Evolutionary conservation across 768 basidiomycete genomes (phyloP), one percentile per base, ranked within the genome.

Genomic region (Trametes sanguinea): DNA sequence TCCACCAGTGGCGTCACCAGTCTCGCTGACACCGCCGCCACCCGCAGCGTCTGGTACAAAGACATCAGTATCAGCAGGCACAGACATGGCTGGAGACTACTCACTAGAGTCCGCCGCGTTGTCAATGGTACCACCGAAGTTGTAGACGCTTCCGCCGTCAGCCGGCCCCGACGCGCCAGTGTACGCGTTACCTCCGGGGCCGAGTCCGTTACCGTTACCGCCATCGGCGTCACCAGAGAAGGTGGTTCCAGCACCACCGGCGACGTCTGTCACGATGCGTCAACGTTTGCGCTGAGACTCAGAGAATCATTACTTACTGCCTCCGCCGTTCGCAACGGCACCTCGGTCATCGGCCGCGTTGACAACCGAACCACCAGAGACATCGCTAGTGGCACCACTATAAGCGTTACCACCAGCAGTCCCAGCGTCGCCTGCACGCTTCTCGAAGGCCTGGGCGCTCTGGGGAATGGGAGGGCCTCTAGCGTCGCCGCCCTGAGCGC

Each of bases 181-280:
- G 65, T 69, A 69, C 10, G 66, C 66, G 59, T 69, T 69, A 60
- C 68, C 68, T 9, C 68, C 68, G n/a, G 68, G 68, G 22, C 68
- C 68, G 40, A 58, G 48, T 16, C 66, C 66, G 29, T 64, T 51
- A 48, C 68, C 68, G 33, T 66, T 62, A 48, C 68, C 68, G 27
- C 68, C 68, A 11, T 52, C 54, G 17, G 68, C 68, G 30, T 62
- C 57, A 51, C 68, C 68, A 22, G 66, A 67, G 58, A 64, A 60
- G 4, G 63, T 62, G 35, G 61, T 64, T 6, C 65, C 67, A 27
- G 57, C 65, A 7, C 10, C 55, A 32, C 67, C 67, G n/a, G 56
- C 67, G 27, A 54, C 55, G 60, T 63, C 64, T 67, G 14, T 33
- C 22, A 47, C 0, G 13, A 22, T n/a, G 17, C 47, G 35, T 37